Evolutionary conservation across 306 rosid genomes (phyloP).

Genomic region (Citrullus mucosospermus): DNA sequence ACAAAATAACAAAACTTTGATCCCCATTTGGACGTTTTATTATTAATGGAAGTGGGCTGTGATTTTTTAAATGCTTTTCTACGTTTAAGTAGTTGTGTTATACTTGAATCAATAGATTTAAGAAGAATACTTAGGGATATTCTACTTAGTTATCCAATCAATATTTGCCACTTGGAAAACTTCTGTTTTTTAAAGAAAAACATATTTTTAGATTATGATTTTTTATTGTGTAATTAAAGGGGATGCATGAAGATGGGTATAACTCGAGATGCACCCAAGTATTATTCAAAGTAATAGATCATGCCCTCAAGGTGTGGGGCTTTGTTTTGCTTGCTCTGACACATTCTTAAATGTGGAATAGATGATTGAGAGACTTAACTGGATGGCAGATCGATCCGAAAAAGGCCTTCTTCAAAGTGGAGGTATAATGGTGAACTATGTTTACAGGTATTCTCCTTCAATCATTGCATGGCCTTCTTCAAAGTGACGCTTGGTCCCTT

Average conservation of each 20-base stretch:
- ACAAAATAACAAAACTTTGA: not conserved
- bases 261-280: too few species aligned
- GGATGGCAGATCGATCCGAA: conserved; percentile 84
- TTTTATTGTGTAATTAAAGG: too few species aligned
- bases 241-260: too few species aligned
- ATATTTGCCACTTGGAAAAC: too few species aligned
- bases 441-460: conserved; percentile 49
- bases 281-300: not conserved
- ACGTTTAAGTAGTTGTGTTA: not conserved
- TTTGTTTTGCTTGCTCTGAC: not conserved
- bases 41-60: not conserved
- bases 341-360: conserved; percentile 29
- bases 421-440: conserved; percentile 91
- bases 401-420: conserved; percentile 83
- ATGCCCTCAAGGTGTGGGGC: not conserved
- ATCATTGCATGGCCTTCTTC: not conserved
- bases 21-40: not conserved
- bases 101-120: not conserved
- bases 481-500: not conserved
- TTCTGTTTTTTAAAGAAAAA: too few species aligned
- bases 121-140: too few species aligned
- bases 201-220: too few species aligned
- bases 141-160: too few species aligned
- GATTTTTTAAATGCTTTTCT: not conserved
- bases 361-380: conserved; percentile 83